These are phyloP conservation scores for Eucalyptus virginea DNA, from an alignment of 345 rosid genomes.

Conservation along the genomic window DNA sequence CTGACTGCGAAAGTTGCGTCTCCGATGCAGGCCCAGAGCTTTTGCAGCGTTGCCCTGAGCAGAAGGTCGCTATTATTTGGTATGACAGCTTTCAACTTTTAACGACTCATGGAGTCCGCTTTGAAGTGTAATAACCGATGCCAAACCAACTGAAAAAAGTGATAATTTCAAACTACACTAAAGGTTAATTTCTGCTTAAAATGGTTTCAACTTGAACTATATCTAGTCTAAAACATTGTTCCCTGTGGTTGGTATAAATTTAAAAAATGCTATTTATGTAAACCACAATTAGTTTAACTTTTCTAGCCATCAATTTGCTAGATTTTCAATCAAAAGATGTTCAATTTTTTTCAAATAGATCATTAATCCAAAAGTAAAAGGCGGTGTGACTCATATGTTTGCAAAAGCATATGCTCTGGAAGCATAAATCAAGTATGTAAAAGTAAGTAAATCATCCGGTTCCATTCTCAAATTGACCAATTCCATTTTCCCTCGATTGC, in stretches of 20 bases:
- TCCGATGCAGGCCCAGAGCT: constrained; percentile 12
- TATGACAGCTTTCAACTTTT: not conserved
- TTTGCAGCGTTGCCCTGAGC: constrained; percentile 10
- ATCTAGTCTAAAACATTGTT: not conserved
- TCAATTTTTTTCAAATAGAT: not conserved
- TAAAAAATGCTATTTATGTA: not conserved
- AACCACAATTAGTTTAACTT: not conserved
- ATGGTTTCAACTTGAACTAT: not conserved
- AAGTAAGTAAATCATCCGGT: not conserved
- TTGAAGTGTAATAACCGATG: not conserved
- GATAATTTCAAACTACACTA: not conserved
- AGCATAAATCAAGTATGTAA: not conserved
- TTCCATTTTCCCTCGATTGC: not conserved
- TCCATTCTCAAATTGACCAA: not conserved
- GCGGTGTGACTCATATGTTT: not conserved
- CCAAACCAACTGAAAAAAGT: not conserved
- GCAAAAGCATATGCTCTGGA: not conserved
- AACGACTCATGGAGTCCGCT: not conserved
- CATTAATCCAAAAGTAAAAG: not conserved
- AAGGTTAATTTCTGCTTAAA: not conserved
- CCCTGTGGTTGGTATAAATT: not conserved
- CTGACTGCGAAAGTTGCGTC: constrained; percentile 20
- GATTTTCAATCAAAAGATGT: not conserved
- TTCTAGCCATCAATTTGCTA: not conserved
- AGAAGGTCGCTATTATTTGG: constrained; percentile 30